These are phyloP conservation scores for Gossypium stocksii DNA, from an alignment of 345 rosid species.

Conservation along the genomic window DNA sequence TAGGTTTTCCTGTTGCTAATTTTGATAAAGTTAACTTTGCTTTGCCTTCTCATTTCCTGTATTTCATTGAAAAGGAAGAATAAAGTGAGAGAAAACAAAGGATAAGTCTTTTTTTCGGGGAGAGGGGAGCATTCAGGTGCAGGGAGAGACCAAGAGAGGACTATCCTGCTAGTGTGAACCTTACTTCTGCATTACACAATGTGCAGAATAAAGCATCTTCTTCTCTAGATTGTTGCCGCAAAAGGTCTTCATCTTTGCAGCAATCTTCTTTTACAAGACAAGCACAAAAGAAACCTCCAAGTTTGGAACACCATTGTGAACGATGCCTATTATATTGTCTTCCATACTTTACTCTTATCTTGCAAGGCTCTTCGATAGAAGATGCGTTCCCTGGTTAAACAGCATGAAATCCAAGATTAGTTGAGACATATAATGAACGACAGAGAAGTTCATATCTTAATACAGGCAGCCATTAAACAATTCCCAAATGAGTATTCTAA, in stretches of 20 bases:
- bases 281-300: conserved; percentile 58
- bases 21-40: neutral
- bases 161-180: neutral
- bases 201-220: conserved; percentile 87
- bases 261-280: conserved; percentile 66
- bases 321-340: conserved; percentile 35
- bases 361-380: conserved; percentile 49
- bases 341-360: conserved; percentile 33
- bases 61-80: neutral
- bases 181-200: conserved; percentile 89
- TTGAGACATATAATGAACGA: conserved; percentile 3
- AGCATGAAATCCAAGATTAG: conserved; percentile 5
- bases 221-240: conserved; percentile 42
- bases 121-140: neutral
- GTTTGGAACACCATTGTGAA: conserved; percentile 42
- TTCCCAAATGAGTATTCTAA: neutral
- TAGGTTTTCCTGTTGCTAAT: neutral
- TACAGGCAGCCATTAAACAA: neutral
- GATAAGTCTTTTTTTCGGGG: neutral
- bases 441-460: neutral
- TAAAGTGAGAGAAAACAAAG: conserved; percentile 1
- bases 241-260: conserved; percentile 48
- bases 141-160: neutral
- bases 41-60: neutral
- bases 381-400: conserved; percentile 42